phyloP scores from a whole-genome alignment of 306 rosid genomes.

The Acacia melanoxylon region DNA sequence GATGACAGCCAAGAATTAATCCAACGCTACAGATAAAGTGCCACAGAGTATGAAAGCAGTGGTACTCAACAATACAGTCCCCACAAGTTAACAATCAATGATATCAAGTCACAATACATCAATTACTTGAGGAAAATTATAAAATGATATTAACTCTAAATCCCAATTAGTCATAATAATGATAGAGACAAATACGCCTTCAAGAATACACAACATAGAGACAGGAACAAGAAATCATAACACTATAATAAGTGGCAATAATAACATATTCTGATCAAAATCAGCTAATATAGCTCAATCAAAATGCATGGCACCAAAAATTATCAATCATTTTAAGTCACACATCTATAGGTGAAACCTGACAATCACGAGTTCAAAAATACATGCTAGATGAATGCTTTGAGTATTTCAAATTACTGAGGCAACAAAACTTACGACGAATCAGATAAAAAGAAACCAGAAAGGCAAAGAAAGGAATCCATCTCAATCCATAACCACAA shows the following conservation, averaged over 20 bases:
- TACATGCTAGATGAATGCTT: not conserved
- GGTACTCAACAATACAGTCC: no score
- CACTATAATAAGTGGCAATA: not conserved
- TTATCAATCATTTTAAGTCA: not conserved
- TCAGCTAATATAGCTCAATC: not conserved
- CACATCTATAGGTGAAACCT: not conserved
- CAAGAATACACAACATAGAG: not conserved
- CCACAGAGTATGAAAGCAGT: no score
- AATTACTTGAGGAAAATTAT: no score
- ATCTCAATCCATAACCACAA: no score
- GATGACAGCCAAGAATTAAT: no score
- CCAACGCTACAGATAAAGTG: no score
- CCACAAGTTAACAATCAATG: no score
- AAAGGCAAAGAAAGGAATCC: not conserved
- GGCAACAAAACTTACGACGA: constrained; percentile 9
- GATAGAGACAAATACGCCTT: not conserved
- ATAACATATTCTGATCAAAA: not conserved
- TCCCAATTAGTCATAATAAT: no score
- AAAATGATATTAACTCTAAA: no score
- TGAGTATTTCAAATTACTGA: not conserved
- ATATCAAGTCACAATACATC: no score
- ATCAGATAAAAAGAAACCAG: not conserved
- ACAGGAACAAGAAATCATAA: not conserved
- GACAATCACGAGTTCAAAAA: not conserved
- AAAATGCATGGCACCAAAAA: not conserved